phyloP scores from a whole-genome alignment of 2,329 filamentous ascomycete genomes.

The Claviceps maximensis region DNA sequence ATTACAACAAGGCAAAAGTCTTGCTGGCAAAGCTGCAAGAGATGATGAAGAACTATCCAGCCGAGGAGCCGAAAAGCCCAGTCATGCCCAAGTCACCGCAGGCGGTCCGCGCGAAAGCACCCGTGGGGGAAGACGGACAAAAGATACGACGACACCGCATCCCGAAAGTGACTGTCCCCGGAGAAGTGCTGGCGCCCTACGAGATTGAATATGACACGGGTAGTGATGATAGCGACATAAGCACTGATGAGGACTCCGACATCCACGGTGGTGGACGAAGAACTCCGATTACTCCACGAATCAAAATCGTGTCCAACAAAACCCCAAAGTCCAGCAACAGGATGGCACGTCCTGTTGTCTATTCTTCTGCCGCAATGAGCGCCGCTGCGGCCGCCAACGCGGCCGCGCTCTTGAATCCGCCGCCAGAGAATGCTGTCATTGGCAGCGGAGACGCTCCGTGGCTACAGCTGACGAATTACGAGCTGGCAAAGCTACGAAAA shows the following conservation, averaged over 20 bases:
- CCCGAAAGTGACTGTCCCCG: constrained; percentile 50
- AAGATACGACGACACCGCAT: constrained; percentile 32
- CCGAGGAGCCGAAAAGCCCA: constrained; percentile 39
- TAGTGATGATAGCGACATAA: constrained; percentile 39
- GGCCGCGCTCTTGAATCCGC: constrained; percentile 36
- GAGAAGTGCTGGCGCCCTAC: constrained; percentile 52
- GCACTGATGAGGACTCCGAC: constrained; percentile 37
- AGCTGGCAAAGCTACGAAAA: constrained; percentile 59
- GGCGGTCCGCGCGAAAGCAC: constrained; percentile 34
- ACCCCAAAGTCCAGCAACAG: constrained; percentile 32
- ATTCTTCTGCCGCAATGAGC: constrained; percentile 21
- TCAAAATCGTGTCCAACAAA: constrained; percentile 33
- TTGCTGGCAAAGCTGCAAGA: constrained; percentile 45
- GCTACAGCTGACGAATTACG: constrained; percentile 51
- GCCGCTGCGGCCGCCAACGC: constrained; percentile 28
- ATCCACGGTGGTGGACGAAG: constrained; percentile 23
- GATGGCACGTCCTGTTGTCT: constrained; percentile 19
- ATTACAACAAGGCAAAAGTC: constrained; percentile 46
- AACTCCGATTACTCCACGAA: constrained; percentile 29
- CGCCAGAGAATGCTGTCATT: constrained; percentile 44
- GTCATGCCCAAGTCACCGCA: constrained; percentile 41
- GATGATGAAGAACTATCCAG: constrained; percentile 48
- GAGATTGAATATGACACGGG: constrained; percentile 49
- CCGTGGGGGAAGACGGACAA: constrained; percentile 30
- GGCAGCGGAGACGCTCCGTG: constrained; percentile 50